Evolutionary conservation across 2,329 filamentous ascomycete genomes (phyloP), one percentile per base, ranked within the genome.

Genomic region (Huntiella bhutanensis): DNA sequence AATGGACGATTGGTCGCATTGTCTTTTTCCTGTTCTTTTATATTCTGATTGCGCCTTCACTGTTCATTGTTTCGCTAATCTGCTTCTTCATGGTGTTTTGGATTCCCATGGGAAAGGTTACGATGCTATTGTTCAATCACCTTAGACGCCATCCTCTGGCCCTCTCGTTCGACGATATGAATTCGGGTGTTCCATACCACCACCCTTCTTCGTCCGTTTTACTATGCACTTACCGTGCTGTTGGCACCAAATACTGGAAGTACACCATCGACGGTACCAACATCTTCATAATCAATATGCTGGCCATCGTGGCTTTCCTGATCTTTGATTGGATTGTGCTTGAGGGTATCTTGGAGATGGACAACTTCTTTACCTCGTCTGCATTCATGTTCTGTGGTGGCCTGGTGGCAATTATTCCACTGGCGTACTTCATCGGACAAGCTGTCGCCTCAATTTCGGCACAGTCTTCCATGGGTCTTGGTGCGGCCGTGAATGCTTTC

Each of bases 241-340:
- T 92, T 10, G 91, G 91, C 10, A 70, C 77, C 54, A 88, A 88
- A 61, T 98, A 98, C 67, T 98, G 92, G 88, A 98, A 98, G 64
- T 98, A 98, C 64, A 98, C 91, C 3, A 71, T 98, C 49, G 91
- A 98, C 58, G 92, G 91, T 47, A 98, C 91, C 51, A 98, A 98
- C 63, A 93, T 98, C 58, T 96, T 98, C 64, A 75, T 98, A 53
- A 95, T 98, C 68, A 98, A 98, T 60, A 73, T 98, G 48, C 84
- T 96, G 65, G 81, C 77, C 10, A 75, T 98, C 13, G 91, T 98
- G n/a, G 66, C 83, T 17, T 95, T 98, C 58, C 82, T 88, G 56
- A 92, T 98, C 52, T 75, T 93, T 53, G 91, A 98, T 66, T 96
- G 88, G 70, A 77, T 77, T 50, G 69, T 98, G 17, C 67, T 98